Conservation (phyloP, 768 basidiomycete genomes). For the Chalciporus pseudorubinellus region DNA sequence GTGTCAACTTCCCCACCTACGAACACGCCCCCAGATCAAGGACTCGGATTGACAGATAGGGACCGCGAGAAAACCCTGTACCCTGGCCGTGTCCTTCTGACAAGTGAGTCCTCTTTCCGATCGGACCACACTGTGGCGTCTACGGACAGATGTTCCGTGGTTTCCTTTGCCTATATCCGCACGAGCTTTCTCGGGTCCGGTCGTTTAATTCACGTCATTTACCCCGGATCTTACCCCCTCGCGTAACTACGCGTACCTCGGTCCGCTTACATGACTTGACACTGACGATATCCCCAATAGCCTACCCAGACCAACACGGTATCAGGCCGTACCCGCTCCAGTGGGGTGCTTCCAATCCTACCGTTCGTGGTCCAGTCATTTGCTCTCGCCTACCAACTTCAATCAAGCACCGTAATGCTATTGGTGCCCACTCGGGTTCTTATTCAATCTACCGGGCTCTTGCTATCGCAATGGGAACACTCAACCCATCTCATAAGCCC, state of each 20-base stretch:
- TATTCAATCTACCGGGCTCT: constrained; percentile 95
- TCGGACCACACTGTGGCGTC: background rate
- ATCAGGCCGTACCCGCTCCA: constrained; percentile 74
- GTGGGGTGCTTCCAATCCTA: constrained; percentile 75
- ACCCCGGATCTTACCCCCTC: constrained; percentile 13
- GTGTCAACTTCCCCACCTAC: constrained; percentile 27
- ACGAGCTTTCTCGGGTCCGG: background rate
- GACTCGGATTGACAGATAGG: constrained; percentile 47
- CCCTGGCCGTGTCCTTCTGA: constrained; percentile 78
- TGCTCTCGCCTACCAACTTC: constrained; percentile 81
- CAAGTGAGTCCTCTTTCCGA: constrained; percentile 53
- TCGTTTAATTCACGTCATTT: constrained; percentile 2
- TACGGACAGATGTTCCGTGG: constrained; percentile 1
- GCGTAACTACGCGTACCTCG: constrained; percentile 9
- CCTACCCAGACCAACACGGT: constrained; percentile 92
- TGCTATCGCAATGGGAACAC: constrained; percentile 85
- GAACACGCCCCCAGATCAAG: constrained; percentile 17
- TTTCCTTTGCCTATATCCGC: background rate
- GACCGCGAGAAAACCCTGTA: constrained; percentile 76
- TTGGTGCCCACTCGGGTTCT: constrained; percentile 91
- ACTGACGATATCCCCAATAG: constrained; percentile 27
- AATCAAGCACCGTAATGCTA: constrained; percentile 88
- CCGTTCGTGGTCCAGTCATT: constrained; percentile 79
- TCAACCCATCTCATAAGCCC: constrained; percentile 76
- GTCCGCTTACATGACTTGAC: constrained; percentile 1